phyloP scores from a whole-genome alignment of 495 filamentous ascomycete genomes.

The Trichoderma asperelloides region DNA sequence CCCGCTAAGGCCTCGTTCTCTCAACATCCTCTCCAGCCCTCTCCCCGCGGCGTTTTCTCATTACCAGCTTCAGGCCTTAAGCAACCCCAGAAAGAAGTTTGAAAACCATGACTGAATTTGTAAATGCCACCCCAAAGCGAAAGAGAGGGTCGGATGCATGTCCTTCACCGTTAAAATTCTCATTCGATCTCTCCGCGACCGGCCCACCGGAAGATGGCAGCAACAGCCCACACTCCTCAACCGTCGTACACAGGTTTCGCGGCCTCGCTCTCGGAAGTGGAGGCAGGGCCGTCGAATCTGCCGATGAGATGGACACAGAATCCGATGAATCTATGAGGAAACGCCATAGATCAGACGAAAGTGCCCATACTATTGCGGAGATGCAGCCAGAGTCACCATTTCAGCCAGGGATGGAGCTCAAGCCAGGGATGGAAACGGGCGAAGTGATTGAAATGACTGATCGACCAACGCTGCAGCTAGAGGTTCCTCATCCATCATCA shows the following conservation, averaged over 20 bases:
- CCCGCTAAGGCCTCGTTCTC: not conserved
- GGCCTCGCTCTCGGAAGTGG: conserved; percentile 48
- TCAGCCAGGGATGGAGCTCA: not conserved
- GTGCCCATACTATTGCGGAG: not conserved
- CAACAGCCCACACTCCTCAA: conserved; percentile 53
- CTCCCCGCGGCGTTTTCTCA: not conserved
- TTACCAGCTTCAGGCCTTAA: not conserved
- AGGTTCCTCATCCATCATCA: conserved; percentile 12
- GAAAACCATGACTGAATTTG: not conserved
- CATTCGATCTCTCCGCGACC: conserved; percentile 24
- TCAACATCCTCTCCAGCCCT: not conserved
- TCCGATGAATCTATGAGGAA: conserved; percentile 5
- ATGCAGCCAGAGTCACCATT: not conserved
- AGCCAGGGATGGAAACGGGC: not conserved
- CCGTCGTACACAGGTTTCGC: conserved; percentile 55
- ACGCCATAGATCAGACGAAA: conserved; percentile 14
- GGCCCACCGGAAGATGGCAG: conserved; percentile 27
- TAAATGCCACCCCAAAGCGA: conserved; percentile 37
- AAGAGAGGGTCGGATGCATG: conserved; percentile 31
- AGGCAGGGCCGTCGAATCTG: conserved; percentile 26
- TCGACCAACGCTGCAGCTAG: not conserved
- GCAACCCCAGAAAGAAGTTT: not conserved
- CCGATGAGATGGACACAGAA: conserved; percentile 21
- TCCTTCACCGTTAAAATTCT: conserved; percentile 18
- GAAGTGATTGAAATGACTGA: not conserved